Evolutionary conservation across 257 asterid genomes (phyloP).

Genomic region (Petunia secreta): DNA sequence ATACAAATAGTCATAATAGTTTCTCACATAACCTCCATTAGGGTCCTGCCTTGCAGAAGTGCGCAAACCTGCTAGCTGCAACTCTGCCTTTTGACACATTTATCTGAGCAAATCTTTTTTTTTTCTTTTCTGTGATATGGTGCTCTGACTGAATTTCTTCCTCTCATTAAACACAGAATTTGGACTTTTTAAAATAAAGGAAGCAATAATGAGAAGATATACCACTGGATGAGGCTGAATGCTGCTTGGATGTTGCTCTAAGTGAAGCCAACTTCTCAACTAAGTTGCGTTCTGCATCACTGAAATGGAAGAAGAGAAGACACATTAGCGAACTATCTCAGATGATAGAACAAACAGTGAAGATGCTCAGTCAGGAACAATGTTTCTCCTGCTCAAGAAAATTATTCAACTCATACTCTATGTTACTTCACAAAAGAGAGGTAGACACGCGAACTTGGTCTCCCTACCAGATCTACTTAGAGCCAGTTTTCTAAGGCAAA

Average conservation of each 20-base stretch:
- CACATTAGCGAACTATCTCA: constrained; percentile 19
- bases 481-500: neutral
- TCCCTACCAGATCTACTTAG: neutral
- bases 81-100: neutral
- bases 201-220: constrained; percentile 29
- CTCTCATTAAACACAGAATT: constrained; percentile 6
- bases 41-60: constrained; percentile 1
- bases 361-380: constrained; percentile 1
- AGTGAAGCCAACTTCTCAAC: constrained; percentile 80
- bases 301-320: constrained; percentile 37
- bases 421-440: constrained; percentile 1
- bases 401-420: neutral
- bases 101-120: neutral
- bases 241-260: constrained; percentile 47
- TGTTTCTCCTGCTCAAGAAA: constrained; percentile 4
- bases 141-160: neutral
- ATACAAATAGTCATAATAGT: neutral
- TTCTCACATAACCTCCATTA: neutral
- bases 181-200: neutral
- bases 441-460: neutral
- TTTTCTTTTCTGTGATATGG: neutral
- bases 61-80: neutral
- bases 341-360: neutral
- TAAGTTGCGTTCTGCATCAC: constrained; percentile 74
- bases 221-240: constrained; percentile 36